These are phyloP conservation scores for Rhytidiadelphus loreus DNA, from an alignment of 225 moss, liverwort and hornwort genomes.

Conservation along the genomic window DNA sequence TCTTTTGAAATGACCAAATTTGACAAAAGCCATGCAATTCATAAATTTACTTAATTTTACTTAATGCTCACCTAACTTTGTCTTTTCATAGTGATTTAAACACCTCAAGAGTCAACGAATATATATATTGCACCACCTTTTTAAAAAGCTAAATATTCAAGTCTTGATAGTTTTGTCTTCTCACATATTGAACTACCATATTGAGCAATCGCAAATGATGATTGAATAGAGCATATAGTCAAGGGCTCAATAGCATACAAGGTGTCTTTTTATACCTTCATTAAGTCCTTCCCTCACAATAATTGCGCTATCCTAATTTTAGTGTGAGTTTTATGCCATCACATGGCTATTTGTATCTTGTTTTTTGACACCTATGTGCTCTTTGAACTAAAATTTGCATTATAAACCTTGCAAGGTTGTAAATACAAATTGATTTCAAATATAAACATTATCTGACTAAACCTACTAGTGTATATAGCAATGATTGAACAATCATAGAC, in stretches of 20 bases:
- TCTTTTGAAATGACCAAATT: background rate
- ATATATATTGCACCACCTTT: rapidly evolving
- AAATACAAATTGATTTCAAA: background rate
- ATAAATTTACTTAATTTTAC: background rate
- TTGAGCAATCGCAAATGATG: too few species aligned
- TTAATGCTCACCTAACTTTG: background rate
- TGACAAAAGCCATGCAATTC: background rate
- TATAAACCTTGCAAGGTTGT: too few species aligned
- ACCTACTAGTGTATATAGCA: too few species aligned
- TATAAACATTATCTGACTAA: background rate
- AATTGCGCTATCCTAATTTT: background rate
- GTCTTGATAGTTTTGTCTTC: background rate
- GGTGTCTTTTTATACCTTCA: background rate
- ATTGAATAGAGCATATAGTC: too few species aligned
- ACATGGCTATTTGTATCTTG: background rate
- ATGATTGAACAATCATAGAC: too few species aligned
- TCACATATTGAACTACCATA: background rate
- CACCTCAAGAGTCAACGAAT: background rate
- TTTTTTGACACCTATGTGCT: background rate
- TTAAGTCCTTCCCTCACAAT: too few species aligned
- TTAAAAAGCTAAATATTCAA: background rate
- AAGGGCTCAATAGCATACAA: too few species aligned
- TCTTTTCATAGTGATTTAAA: background rate
- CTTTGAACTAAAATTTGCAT: too few species aligned
- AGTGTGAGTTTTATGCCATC: rapidly evolving